Percentiles rank a stretch among this genome's conserved stretches.
phyloP scores from a whole-genome alignment of 2,329 filamentous ascomycete genomes.

The Pestalotiopsis sp. region DNA sequence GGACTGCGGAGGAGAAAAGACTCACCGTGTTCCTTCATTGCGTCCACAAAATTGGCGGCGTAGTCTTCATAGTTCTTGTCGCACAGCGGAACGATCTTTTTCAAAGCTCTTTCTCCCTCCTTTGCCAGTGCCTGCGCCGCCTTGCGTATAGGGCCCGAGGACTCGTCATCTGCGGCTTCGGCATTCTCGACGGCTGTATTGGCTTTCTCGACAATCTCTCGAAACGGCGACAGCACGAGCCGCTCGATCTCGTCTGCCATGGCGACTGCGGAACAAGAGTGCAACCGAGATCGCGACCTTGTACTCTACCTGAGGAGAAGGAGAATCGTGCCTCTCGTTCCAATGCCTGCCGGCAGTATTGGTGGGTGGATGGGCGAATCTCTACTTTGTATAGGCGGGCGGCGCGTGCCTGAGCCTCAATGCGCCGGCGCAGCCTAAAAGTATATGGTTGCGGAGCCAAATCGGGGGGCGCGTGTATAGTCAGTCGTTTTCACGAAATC shows the following conservation, averaged over 20 bases:
- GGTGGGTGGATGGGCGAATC: not conserved
- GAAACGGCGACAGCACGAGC: constrained; percentile 54
- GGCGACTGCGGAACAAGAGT: not conserved
- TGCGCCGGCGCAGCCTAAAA: not conserved
- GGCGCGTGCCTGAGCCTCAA: not conserved
- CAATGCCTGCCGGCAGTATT: not conserved
- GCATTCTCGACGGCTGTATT: constrained; percentile 50
- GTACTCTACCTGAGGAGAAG: not conserved
- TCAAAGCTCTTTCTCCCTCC: constrained; percentile 51
- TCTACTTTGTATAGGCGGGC: not conserved
- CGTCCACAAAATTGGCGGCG: constrained; percentile 50
- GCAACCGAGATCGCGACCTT: not conserved
- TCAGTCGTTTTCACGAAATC: not conserved
- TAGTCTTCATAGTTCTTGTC: constrained; percentile 51
- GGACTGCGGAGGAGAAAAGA: not conserved
- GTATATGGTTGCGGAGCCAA: not conserved
- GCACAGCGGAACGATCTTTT: constrained; percentile 54
- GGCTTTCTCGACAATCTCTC: constrained; percentile 55
- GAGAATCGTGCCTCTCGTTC: not conserved
- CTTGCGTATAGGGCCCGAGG: constrained; percentile 46
- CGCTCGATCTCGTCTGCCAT: constrained; percentile 37
- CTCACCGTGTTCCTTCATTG: constrained; percentile 57
- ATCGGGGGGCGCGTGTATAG: not conserved
- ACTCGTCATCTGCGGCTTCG: constrained; percentile 36
- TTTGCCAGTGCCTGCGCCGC: constrained; percentile 49